phyloP scores from a whole-genome alignment of 768 basidiomycete genomes.

The Russula griseocarnosa region DNA sequence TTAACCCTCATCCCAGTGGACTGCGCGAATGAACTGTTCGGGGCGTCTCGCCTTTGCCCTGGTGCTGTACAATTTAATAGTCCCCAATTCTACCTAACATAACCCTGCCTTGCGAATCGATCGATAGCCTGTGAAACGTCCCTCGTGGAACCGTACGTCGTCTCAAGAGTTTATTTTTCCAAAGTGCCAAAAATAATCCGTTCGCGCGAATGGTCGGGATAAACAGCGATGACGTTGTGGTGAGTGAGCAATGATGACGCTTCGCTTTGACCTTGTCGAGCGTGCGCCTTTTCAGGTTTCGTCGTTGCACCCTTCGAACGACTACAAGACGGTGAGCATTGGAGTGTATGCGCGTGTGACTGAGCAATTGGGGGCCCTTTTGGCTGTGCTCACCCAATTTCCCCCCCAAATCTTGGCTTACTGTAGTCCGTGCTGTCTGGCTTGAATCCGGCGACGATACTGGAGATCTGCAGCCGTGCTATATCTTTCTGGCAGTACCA shows the following conservation, averaged over 20 bases:
- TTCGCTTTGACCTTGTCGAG: background rate
- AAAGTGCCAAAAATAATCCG: conserved; percentile 13
- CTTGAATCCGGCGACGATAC: conserved; percentile 63
- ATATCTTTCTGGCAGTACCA: conserved; percentile 93
- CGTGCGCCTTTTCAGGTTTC: conserved; percentile 51
- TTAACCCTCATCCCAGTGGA: conserved; percentile 47
- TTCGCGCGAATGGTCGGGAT: no score
- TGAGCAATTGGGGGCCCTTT: conserved; percentile 20
- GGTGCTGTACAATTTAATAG: conserved; percentile 40
- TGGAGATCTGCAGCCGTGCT: conserved; percentile 84
- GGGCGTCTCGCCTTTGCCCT: conserved; percentile 71
- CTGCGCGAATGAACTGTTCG: conserved; percentile 83
- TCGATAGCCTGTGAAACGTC: conserved; percentile 74
- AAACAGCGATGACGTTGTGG: conserved; percentile 35
- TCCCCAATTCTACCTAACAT: background rate
- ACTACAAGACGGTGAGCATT: conserved; percentile 75
- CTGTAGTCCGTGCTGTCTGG: conserved; percentile 79
- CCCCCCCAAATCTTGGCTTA: background rate
- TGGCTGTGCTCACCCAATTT: conserved; percentile 11
- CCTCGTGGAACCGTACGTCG: conserved; percentile 67
- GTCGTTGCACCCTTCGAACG: conserved; percentile 80
- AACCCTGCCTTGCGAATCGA: background rate
- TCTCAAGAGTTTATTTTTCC: background rate
- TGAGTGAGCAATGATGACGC: conserved; percentile 20
- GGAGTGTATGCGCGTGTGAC: conserved; percentile 26